Conservation (phyloP, 1,284 basidiomycete genomes). For the Mycosarcoma maydis region DNA sequence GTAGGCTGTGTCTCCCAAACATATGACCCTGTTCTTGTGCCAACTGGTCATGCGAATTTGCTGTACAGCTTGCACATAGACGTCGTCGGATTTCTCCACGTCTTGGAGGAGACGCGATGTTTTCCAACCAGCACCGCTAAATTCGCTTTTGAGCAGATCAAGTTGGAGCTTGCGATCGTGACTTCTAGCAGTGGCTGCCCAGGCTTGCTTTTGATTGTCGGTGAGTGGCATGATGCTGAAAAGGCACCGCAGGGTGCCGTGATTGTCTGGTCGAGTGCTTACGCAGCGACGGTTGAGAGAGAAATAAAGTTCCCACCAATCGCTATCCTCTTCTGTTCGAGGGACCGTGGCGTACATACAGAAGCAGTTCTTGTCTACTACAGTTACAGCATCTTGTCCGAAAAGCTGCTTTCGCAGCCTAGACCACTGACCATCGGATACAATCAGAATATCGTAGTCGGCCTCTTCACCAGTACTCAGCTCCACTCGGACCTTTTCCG, state of each 20-base stretch:
- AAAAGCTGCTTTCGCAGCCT: conserved; percentile 38
- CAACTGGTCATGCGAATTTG: conserved; percentile 48
- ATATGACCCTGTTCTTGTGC: conserved; percentile 39
- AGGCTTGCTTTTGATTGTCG: conserved; percentile 9
- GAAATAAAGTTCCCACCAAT: conserved; percentile 31
- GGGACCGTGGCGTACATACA: conserved; percentile 36
- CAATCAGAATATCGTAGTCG: conserved; percentile 44
- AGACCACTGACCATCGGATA: conserved; percentile 54
- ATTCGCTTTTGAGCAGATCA: conserved; percentile 23
- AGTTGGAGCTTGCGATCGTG: conserved; percentile 21
- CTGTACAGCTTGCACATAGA: conserved; percentile 45
- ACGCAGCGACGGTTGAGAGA: conserved; percentile 11
- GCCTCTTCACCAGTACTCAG: conserved; percentile 20
- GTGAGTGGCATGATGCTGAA: conserved; percentile 25
- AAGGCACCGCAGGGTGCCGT: conserved; percentile 23
- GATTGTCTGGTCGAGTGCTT: conserved; percentile 39
- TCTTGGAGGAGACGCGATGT: conserved; percentile 20
- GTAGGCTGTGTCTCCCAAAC: conserved; percentile 50
- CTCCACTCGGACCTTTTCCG: conserved; percentile 18
- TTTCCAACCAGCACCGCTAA: conserved; percentile 32
- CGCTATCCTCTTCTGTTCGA: conserved; percentile 16
- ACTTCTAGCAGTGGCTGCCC: conserved; percentile 16
- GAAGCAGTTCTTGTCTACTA: conserved; percentile 19
- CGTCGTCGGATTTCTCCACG: conserved; percentile 26
- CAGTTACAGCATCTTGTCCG: conserved; percentile 3